Conservation (phyloP, 192 early-diverging fungal genomes). For the Funneliformis mosseae region DNA sequence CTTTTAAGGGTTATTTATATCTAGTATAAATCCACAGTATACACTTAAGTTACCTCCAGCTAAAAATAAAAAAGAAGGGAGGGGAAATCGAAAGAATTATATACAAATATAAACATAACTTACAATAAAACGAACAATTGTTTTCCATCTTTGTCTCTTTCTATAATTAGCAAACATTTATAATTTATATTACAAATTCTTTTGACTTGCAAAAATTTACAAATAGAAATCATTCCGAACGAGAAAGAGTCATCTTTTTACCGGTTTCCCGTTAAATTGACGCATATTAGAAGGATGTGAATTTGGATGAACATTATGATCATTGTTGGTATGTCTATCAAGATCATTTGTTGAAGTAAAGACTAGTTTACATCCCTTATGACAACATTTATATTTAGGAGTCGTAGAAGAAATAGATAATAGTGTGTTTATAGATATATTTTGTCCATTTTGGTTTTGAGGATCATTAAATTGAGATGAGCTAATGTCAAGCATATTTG, state of each 20-base stretch:
- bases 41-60: neutral
- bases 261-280: too few species aligned
- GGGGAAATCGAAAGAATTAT: neutral
- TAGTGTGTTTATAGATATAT: neutral
- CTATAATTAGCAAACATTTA: neutral
- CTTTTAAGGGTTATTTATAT: neutral
- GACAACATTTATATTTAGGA: neutral
- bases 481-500: neutral
- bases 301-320: neutral
- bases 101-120: neutral
- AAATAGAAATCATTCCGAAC: neutral
- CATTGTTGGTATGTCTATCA: neutral
- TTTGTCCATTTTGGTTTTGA: neutral
- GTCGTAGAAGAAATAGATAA: neutral
- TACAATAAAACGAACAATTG: neutral
- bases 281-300: neutral
- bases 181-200: neutral
- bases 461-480: conserved; percentile 5
- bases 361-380: neutral
- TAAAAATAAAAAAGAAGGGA: neutral
- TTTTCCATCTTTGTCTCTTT: neutral
- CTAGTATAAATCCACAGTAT: neutral
- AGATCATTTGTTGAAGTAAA: neutral
- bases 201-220: neutral
- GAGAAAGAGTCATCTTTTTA: neutral